Evolutionary conservation across 768 basidiomycete genomes (phyloP).

Genomic region (Rhodotorula graminis): DNA sequence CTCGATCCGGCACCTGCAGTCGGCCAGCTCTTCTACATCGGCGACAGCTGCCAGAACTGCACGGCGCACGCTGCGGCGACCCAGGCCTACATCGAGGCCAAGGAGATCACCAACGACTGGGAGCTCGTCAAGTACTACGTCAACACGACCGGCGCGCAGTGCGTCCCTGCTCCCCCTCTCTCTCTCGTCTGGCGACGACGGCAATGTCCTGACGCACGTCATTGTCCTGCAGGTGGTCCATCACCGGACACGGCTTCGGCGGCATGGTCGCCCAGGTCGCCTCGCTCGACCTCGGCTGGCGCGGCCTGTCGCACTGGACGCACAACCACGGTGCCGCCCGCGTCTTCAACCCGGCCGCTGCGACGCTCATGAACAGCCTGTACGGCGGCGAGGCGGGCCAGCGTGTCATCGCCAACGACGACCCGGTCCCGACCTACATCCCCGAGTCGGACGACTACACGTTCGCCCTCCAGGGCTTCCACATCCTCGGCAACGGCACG

Average conservation of each 20-base stretch:
- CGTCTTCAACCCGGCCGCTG: slow-evolving; percentile 39
- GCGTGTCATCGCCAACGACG: slow-evolving; percentile 42
- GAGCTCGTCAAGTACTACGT: slow-evolving; percentile 33
- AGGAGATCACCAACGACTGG: slow-evolving; percentile 38
- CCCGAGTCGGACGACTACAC: slow-evolving; percentile 39
- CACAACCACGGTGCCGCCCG: slow-evolving; percentile 23
- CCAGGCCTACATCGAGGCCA: slow-evolving; percentile 40
- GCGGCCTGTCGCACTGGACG: slow-evolving; percentile 19
- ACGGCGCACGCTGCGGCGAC: slow-evolving; percentile 38
- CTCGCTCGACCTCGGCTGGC: slow-evolving; percentile 40
- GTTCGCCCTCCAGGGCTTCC: slow-evolving; percentile 40
- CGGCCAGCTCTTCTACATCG: slow-evolving; percentile 25
- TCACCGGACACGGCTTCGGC: slow-evolving; percentile 42
- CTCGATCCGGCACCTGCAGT: slow-evolving; percentile 7
- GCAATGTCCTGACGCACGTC: not conserved
- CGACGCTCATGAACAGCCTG: slow-evolving; percentile 37
- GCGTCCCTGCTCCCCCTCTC: not conserved
- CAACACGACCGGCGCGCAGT: slow-evolving; percentile 25
- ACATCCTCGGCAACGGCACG: slow-evolving; percentile 36
- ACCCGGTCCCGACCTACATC: slow-evolving; percentile 36
- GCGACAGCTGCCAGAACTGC: slow-evolving; percentile 33
- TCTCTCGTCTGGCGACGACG: too few relatives aligned
- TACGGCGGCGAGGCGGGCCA: slow-evolving; percentile 41
- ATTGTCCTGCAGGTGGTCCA: not conserved
- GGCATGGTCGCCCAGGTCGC: slow-evolving; percentile 42